Conservation (phyloP, 345 rosid genomes). For the Laguncularia racemosa region DNA sequence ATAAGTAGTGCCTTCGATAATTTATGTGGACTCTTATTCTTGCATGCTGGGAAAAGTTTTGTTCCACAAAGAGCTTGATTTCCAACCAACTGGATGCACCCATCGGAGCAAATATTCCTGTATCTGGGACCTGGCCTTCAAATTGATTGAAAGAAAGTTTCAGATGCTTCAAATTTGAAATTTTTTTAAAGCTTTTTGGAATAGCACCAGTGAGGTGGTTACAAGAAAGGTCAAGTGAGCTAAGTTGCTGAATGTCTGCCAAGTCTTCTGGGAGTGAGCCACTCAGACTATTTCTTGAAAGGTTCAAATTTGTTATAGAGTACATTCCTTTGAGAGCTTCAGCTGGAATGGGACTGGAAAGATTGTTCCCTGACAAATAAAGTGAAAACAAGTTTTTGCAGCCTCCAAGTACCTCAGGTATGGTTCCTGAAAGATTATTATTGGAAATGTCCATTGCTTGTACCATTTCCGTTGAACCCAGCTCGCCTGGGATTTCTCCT, state of each 20-base stretch:
- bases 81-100: slow-evolving; percentile 40
- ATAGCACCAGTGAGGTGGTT: slow-evolving; percentile 56
- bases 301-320: slow-evolving; percentile 44
- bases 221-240: slow-evolving; percentile 55
- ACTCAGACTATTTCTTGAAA: slow-evolving; percentile 51
- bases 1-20: slow-evolving; percentile 33
- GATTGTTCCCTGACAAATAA: slow-evolving; percentile 62
- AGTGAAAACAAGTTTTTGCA: slow-evolving; percentile 64
- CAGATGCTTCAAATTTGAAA: slow-evolving; percentile 49
- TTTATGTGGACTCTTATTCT: slow-evolving; percentile 24
- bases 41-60: slow-evolving; percentile 34
- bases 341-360: slow-evolving; percentile 46
- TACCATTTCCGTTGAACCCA: slow-evolving; percentile 62
- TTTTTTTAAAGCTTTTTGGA: slow-evolving; percentile 47
- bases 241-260: slow-evolving; percentile 36
- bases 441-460: slow-evolving; percentile 75
- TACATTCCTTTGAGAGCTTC: slow-evolving; percentile 33
- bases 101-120: slow-evolving; percentile 54
- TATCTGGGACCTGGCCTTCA: slow-evolving; percentile 62
- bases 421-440: slow-evolving; percentile 57
- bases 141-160: slow-evolving; percentile 67
- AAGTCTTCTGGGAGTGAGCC: slow-evolving; percentile 49
- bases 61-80: slow-evolving; percentile 68
- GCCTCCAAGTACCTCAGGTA: slow-evolving; percentile 46
- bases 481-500: slow-evolving; percentile 58